Evolutionary conservation across 768 basidiomycete species (phyloP).

Genomic region (Lepiota venenata): DNA sequence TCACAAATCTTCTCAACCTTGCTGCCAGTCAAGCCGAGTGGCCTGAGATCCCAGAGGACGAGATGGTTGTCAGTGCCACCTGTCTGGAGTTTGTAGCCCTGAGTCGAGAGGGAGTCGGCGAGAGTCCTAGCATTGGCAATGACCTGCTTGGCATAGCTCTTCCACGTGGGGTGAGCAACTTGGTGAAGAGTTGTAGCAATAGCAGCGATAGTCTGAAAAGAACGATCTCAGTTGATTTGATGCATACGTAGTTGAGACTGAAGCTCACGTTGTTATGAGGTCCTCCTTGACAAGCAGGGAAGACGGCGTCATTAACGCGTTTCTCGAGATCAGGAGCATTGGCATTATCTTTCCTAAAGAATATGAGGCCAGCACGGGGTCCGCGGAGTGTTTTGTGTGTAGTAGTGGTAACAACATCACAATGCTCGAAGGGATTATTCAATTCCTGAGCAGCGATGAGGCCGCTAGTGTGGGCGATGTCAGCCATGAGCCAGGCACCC

Average conservation of each 20-base stretch:
- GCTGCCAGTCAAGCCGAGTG: slow-evolving; percentile 93
- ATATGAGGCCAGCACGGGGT: slow-evolving; percentile 95
- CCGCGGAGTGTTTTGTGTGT: slow-evolving; percentile 99
- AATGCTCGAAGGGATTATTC: slow-evolving; percentile 90
- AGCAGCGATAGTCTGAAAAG: slow-evolving; percentile 81
- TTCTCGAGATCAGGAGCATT: slow-evolving; percentile 86
- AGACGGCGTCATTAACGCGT: slow-evolving; percentile 96
- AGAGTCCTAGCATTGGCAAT: slow-evolving; percentile 84
- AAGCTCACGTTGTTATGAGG: slow-evolving; percentile 91
- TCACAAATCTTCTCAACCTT: slow-evolving; percentile 99
- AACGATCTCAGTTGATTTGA: not conserved
- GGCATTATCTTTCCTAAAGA: slow-evolving; percentile 93
- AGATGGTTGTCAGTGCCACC: slow-evolving; percentile 97
- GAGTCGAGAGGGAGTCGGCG: slow-evolving; percentile 61
- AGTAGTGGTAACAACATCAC: slow-evolving; percentile 97
- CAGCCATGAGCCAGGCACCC: slow-evolving; percentile 91
- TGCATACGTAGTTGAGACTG: not conserved
- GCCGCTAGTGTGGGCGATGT: slow-evolving; percentile 97
- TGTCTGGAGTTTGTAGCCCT: slow-evolving; percentile 96
- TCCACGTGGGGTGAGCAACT: slow-evolving; percentile 85
- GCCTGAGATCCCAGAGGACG: slow-evolving; percentile 96
- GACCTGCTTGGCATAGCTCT: slow-evolving; percentile 92
- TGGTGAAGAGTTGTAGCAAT: slow-evolving; percentile 92
- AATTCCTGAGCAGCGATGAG: slow-evolving; percentile 91
- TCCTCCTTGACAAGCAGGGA: slow-evolving; percentile 99